Percentiles rank a stretch among this genome's conserved stretches.
Evolutionary conservation across 164 flowering plant species (phyloP).

Genomic region (Vitis labrusca): DNA sequence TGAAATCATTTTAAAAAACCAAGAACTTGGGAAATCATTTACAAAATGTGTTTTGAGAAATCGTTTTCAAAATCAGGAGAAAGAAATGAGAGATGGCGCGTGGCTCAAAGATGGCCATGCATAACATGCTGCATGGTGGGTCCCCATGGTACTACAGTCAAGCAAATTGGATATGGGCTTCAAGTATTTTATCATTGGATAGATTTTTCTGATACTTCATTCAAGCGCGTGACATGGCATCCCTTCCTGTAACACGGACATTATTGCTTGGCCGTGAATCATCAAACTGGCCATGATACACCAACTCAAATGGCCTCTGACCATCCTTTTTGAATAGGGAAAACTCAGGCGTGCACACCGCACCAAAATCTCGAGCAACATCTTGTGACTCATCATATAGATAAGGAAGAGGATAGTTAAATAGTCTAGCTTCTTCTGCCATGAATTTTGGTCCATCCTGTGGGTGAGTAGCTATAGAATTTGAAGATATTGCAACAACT

Average conservation of each 20-base stretch:
- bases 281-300: slow-evolving; percentile 95
- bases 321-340: slow-evolving; percentile 92
- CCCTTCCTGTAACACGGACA: slow-evolving; percentile 49
- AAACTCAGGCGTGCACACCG: slow-evolving; percentile 93
- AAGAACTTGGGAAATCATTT: too few relatives aligned
- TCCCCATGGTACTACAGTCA: too few relatives aligned
- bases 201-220: too few relatives aligned
- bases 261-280: slow-evolving; percentile 86
- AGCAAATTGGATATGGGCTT: too few relatives aligned
- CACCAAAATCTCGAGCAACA: slow-evolving; percentile 81
- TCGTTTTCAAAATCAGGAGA: too few relatives aligned
- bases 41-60: too few relatives aligned
- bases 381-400: slow-evolving; percentile 93
- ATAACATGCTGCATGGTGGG: too few relatives aligned
- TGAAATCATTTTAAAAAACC: too few relatives aligned
- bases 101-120: too few relatives aligned
- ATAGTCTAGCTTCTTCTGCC: slow-evolving; percentile 84
- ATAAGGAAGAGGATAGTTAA: slow-evolving; percentile 83
- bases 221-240: too few relatives aligned
- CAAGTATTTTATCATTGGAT: too few relatives aligned
- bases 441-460: slow-evolving; percentile 93
- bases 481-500: slow-evolving; percentile 90
- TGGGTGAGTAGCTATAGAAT: slow-evolving; percentile 77
- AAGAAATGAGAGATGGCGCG: too few relatives aligned
- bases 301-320: slow-evolving; percentile 86